Evolutionary conservation across 2,329 filamentous ascomycete species (phyloP).

Genomic region (Bipolaris zeicola): DNA sequence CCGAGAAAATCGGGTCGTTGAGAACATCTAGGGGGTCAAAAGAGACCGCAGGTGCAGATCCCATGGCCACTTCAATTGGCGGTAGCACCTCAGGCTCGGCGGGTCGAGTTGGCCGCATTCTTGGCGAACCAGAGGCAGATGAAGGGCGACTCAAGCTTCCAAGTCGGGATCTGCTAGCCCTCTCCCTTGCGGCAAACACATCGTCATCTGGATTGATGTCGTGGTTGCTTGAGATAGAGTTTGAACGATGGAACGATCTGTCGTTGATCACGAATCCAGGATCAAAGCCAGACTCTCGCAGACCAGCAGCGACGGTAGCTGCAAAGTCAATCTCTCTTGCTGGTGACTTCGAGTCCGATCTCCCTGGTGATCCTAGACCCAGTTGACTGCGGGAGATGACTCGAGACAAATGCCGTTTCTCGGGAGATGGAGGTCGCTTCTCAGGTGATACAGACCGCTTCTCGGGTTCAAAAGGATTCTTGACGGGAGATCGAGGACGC

Average conservation of each 20-base stretch:
- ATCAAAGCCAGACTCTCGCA: constrained; percentile 55
- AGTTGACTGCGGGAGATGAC: constrained; percentile 22
- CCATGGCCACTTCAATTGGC: constrained; percentile 42
- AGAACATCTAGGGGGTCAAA: constrained; percentile 47
- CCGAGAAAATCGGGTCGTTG: constrained; percentile 46
- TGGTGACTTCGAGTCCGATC: constrained; percentile 32
- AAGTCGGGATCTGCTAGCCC: constrained; percentile 40
- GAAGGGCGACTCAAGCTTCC: constrained; percentile 37
- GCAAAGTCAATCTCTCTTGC: constrained; percentile 54
- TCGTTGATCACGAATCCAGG: constrained; percentile 53
- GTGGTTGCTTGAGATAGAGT: constrained; percentile 30
- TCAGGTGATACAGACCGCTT: constrained; percentile 1
- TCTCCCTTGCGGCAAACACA: constrained; percentile 35
- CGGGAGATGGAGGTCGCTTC: constrained; percentile 8
- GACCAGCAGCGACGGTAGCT: constrained; percentile 54
- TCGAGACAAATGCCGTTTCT: constrained; percentile 22
- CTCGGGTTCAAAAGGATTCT: constrained; percentile 3
- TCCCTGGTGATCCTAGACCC: constrained; percentile 31
- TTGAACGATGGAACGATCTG: constrained; percentile 42
- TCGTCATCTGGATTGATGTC: constrained; percentile 44
- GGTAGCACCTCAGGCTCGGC: constrained; percentile 34
- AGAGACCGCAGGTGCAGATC: constrained; percentile 41
- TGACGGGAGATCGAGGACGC: constrained; percentile 21
- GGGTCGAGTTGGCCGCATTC: constrained; percentile 22
- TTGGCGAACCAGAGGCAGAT: constrained; percentile 37